Conservation (phyloP, 345 rosid species). For the Litchi chinensis region DNA sequence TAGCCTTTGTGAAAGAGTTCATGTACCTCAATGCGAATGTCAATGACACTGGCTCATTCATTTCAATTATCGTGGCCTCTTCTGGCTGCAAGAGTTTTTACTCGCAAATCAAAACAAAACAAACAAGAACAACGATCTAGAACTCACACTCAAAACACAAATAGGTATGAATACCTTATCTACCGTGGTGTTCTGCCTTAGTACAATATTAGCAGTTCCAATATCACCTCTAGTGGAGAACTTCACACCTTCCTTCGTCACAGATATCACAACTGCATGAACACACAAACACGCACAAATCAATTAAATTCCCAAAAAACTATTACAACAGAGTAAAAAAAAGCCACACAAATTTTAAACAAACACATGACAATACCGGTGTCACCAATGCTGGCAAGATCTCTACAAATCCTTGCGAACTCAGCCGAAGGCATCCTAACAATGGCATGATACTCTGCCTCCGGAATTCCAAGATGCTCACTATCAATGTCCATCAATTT, state of each 20-base stretch:
- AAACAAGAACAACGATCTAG: neutral
- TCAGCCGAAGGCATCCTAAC: constrained; percentile 95
- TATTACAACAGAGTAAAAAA: neutral
- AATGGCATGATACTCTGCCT: constrained; percentile 95
- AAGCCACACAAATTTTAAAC: neutral
- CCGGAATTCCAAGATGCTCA: constrained; percentile 98
- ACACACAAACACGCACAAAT: neutral
- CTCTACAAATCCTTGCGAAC: constrained; percentile 87
- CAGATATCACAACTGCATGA: constrained; percentile 82
- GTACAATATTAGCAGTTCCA: constrained; percentile 91
- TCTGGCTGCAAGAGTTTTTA: constrained; percentile 69
- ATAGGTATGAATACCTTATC: constrained; percentile 59
- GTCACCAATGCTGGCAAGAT: constrained; percentile 91
- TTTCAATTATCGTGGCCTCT: constrained; percentile 82
- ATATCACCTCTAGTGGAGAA: constrained; percentile 96
- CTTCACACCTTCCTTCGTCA: constrained; percentile 97
- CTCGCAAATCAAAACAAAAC: constrained; percentile 12
- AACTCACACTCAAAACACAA: neutral
- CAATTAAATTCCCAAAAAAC: neutral
- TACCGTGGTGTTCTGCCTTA: constrained; percentile 89
- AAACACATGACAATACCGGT: constrained; percentile 54
- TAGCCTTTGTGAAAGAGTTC: constrained; percentile 97
- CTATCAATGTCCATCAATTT: constrained; percentile 97
- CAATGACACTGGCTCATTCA: constrained; percentile 91
- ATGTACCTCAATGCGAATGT: constrained; percentile 95